These are phyloP conservation scores for Malassezia caprae DNA, from an alignment of 1,284 basidiomycete genomes.

Conservation along the genomic window DNA sequence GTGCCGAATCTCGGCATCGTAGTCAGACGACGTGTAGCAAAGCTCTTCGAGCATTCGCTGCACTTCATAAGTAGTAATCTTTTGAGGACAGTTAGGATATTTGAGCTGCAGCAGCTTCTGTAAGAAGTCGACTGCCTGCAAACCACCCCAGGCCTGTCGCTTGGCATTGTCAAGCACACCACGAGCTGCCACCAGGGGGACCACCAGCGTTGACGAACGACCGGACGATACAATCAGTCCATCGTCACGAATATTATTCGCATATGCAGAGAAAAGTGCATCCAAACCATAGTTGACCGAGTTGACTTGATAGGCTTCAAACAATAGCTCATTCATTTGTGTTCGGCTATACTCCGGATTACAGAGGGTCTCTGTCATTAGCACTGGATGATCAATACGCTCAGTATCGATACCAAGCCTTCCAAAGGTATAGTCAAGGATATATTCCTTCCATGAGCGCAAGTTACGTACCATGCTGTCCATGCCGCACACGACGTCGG, in stretches of 20 bases:
- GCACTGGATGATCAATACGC: conserved; percentile 73
- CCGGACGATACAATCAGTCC: conserved; percentile 39
- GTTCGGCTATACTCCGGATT: conserved; percentile 80
- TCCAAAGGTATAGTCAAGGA: conserved; percentile 81
- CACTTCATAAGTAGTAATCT: conserved; percentile 54
- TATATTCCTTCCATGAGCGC: conserved; percentile 63
- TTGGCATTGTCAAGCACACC: conserved; percentile 40
- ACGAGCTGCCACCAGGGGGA: conserved; percentile 34
- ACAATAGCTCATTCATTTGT: conserved; percentile 89
- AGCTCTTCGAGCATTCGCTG: conserved; percentile 80
- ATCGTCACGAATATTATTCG: conserved; percentile 32
- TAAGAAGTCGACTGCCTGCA: conserved; percentile 79
- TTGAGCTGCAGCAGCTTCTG: conserved; percentile 88
- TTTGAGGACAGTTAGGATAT: conserved; percentile 71
- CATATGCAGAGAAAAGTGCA: conserved; percentile 77
- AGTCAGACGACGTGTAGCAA: conserved; percentile 75
- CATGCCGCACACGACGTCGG: conserved; percentile 40
- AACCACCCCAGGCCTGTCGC: conserved; percentile 77
- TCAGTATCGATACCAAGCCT: conserved; percentile 71
- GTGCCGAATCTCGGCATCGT: conserved; percentile 59
- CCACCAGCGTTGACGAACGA: conserved; percentile 29
- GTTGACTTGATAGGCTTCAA: conserved; percentile 83
- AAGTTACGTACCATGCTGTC: conserved; percentile 31
- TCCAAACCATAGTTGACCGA: conserved; percentile 81
- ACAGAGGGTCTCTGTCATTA: conserved; percentile 86